Evolutionary conservation across 2,329 filamentous ascomycete species (phyloP), one percentile per base, ranked within the genome.

Genomic region (Claviceps sp.): DNA sequence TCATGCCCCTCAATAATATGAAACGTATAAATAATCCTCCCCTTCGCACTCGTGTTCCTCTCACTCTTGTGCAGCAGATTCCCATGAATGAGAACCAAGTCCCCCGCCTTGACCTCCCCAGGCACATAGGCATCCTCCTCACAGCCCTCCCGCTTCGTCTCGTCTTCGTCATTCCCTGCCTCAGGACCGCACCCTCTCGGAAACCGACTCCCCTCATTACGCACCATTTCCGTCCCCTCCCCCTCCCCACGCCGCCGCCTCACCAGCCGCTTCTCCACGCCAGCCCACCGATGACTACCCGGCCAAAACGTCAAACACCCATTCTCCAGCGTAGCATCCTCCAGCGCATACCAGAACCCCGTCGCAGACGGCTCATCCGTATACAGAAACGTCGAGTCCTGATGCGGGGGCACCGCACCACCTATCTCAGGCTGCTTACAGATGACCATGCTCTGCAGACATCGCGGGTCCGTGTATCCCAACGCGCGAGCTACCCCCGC

Each of bases 341-440:
- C 90, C 41, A 98, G 77, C 13, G 93, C 93, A 67, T 96, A 95
- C 93, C 93, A 98, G 72, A 91, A 97, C 0, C 93, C 93, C 2
- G 97, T 86, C 0, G 93, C 93, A 41, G 81, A 86, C 1, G 91
- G 91, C 40, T 88, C 85, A 58, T 89, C 73, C 1, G 93, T 97
- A 66, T 95, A 97, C 55, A 98, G 61, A 60, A 97, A 98, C 1
- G 88, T 90, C 57, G 81, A 88, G 68, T 97, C 91, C 70, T 95
- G 90, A 66, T 98, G 93, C 22, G 88, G 81, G 1, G 86, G 88
- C 44, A 97, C 93, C 2, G 86, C 86, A 22, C 87, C 91, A 30
- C 93, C 93, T 50, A 97, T 96, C 69, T 94, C 88, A 22, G 93
- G 90, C 70, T 96, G 91, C 69, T 98, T 98, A 79, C 89, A 96